Evolutionary conservation across 1,284 basidiomycete genomes (phyloP), one percentile per base, ranked within the genome.

Genomic region (Leccinum solheimii): DNA sequence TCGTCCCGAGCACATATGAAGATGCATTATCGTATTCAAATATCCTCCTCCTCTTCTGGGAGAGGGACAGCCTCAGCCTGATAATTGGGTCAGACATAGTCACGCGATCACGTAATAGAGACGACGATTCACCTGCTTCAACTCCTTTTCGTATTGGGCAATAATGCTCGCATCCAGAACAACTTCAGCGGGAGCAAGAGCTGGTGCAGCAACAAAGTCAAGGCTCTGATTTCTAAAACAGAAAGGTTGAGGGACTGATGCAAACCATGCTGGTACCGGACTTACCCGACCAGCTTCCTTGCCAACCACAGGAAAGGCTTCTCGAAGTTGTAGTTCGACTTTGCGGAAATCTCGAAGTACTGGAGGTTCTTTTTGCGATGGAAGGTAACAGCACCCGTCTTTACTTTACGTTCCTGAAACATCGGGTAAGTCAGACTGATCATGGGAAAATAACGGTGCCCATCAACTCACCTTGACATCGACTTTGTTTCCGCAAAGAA

Each of bases 261-360:
- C 27, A 48, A 27, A 53, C 10, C 11, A 26, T 4, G 11, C 19
- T 40, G 13, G 7, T 11, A 56, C 57, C 53, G n/a, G 5, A 80
- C 91, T 68, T 71, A 94, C 94, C 95, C 97, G 69, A 97, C 95
- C 65, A 99, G 85, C 84, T 99, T 99, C 81, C 96, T 88, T 59
- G 95, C 97, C 75, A 99, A 86, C 97, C 97, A 99, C 67, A 99
- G 87, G 94, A 99, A 99, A 56, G 97, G 97, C 81, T 99, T 98
- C 82, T 99, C 97, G 76, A 99, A 99, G 86, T 99, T 99, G 82
- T 99, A 99, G 86, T 99, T 99, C 58, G 95, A 98, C 82, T 99
- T 99, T 67, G 97, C 97, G 5, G 96, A 98, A 74, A 99, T 99
- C 77, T 99, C 97, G 77, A 97, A 99, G 86, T 99, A 99, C 79